phyloP scores from a whole-genome alignment of 306 rosid genomes.

The Purshia tridentata region DNA sequence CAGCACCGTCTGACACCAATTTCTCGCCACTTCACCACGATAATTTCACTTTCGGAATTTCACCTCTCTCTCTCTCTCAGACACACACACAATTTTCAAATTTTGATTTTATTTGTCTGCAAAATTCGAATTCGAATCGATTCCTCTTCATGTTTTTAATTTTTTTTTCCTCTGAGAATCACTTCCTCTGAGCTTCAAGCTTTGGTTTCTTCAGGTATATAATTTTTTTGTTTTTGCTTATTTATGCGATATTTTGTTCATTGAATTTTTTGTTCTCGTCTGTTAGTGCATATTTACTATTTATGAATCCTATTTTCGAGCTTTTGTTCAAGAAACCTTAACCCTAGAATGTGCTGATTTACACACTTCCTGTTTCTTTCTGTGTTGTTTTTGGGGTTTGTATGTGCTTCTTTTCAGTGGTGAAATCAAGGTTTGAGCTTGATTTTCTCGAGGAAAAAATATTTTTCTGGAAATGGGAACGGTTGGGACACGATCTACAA shows the following conservation, averaged over 20 bases:
- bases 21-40: constrained; percentile 14
- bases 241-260: background rate
- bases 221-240: background rate
- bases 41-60: constrained; percentile 11
- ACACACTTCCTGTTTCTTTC: background rate
- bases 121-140: constrained; percentile 15
- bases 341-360: constrained; percentile 42
- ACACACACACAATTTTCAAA: background rate
- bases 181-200: constrained; percentile 2
- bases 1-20: background rate
- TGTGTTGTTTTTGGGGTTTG: background rate
- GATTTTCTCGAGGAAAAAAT: constrained; percentile 32
- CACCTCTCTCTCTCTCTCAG: background rate
- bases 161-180: constrained; percentile 3
- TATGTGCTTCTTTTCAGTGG: constrained; percentile 12
- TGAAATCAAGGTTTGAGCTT: constrained; percentile 25
- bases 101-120: constrained; percentile 6
- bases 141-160: constrained; percentile 3
- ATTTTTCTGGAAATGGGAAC: constrained; percentile 47
- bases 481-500: constrained; percentile 41
- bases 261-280: constrained; percentile 4
- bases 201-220: constrained; percentile 44
- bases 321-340: constrained; percentile 16
- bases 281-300: constrained; percentile 23
- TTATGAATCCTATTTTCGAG: constrained; percentile 22